Conservation (phyloP, 2,329 filamentous ascomycete genomes). For the Venturia pyrina region DNA sequence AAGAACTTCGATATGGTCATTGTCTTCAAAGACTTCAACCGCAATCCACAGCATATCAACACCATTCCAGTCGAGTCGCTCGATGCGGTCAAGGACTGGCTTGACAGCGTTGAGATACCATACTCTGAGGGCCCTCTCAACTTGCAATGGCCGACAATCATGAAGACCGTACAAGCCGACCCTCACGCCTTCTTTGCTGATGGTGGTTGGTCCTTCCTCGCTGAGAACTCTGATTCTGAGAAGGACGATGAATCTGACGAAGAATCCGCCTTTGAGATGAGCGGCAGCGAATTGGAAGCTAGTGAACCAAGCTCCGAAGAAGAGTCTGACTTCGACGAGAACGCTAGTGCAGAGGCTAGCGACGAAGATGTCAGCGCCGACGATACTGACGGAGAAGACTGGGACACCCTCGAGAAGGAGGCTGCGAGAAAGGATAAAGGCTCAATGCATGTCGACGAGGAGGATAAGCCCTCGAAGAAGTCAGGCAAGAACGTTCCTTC, state of each 20-base stretch:
- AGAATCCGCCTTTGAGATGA: constrained; percentile 86
- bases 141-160: constrained; percentile 97
- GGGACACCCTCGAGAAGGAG: constrained; percentile 91
- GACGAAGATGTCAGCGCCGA: constrained; percentile 57
- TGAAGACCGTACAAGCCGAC: constrained; percentile 95
- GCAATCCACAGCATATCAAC: constrained; percentile 89
- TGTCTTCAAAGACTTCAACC: constrained; percentile 93
- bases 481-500: not conserved
- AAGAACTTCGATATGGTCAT: constrained; percentile 99
- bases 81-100: constrained; percentile 94
- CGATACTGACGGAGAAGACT: constrained; percentile 63
- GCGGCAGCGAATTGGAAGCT: constrained; percentile 65
- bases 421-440: constrained; percentile 48
- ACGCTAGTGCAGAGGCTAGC: constrained; percentile 70
- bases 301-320: constrained; percentile 75
- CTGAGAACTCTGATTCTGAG: constrained; percentile 77
- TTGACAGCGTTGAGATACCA: constrained; percentile 90
- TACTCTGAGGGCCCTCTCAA: constrained; percentile 93
- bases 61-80: constrained; percentile 94
- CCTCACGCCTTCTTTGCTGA: constrained; percentile 92
- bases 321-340: constrained; percentile 87
- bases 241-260: constrained; percentile 68
- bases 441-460: constrained; percentile 7
- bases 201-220: constrained; percentile 90
- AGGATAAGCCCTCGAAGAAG: constrained; percentile 6